Evolutionary conservation across 2,329 filamentous ascomycete genomes (phyloP), one percentile per base, ranked within the genome.

Genomic region (Mycosphaerella arachidis): DNA sequence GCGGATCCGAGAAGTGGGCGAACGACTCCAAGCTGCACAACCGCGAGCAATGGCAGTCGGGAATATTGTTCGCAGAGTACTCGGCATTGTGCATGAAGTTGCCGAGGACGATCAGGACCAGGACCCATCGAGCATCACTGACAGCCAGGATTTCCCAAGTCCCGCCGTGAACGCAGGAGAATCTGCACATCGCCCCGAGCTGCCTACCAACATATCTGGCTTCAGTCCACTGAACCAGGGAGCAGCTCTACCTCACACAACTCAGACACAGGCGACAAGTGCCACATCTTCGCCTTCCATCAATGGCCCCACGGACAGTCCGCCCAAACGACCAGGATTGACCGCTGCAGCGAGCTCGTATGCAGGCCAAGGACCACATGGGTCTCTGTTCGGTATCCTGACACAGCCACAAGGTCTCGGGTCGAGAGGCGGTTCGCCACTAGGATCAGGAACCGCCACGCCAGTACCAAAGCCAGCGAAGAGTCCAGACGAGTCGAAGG

Each of bases 31-130:
- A 37, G 85, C 88, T 57, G 92, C 94, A 7, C 91, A 96, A 70
- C 93, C 93, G 16, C 85, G 89, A 62, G 94, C 97, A 77, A 87
- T 96, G 68, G 91, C 92, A 5, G 91, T 97, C 48, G 93, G 92
- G 55, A 99, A 99, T 71, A 92, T 99, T 67, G 91, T 97, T 51
- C 86, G 92, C 62, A 87, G 94, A 63, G 90, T 97, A 2, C 80
- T 99, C 40, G 90, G 92, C 48, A 82, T 99, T 64, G 94, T 99
- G 65, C 86, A 94, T 55, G 92, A 97, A 71, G 92, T 97, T 71
- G 89, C 90, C 43, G 88, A 90, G 68, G 91, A 95, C 69, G 90
- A 82, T 45, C 79, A 87, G 59, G 77, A 76, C 53, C 79, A 87
- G 59, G 77, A 76, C 53, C 74, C 76, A 67, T 72, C 81, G 37